Evolutionary conservation across 305 asterid species (phyloP), one percentile per base, ranked within the genome.

Genomic region (Fraxinus dipetala): DNA sequence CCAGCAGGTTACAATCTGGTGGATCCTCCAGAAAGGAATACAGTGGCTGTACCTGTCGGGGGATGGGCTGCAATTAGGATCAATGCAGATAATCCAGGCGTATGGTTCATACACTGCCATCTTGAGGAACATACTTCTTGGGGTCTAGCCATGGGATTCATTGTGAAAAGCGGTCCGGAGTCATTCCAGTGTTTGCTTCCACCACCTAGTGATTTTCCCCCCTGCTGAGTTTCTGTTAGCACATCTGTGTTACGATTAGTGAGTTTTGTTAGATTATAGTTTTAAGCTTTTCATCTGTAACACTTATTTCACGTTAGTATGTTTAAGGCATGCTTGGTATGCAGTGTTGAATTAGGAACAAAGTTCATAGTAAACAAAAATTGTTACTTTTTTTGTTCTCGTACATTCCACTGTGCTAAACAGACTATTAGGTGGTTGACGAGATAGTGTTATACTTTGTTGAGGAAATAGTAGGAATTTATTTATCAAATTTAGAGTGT

Each of bases 1-100:
- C 91, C 92, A 0, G 8, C 2, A 0, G 20, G 70, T 2, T 90
- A 91, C 78, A 92, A 94, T 77, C 87, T 94, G 6, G 89, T 89
- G 38, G 95, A 92, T 79, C 98, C 98, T 2, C 92, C 96, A 13
- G 96, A 92, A 89, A 92, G 97, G 85, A 92, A 94, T 85, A 94
- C 97, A 40, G 94, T 94, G 85, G 96, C 90, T 0, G 98, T 94
- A 14, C 97, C 98, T 32, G 54, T 85, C 28, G 96, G 95, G 13
- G 98, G 98, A 77, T 94, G 97, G 97, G 94, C 96, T 7, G 97
- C 94, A 14, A 84, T 92, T 8, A 84, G 97, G 18, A 72, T 94
- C 3, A 78, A 73, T 30, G 87, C 97, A 0, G 92, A 92, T 79
- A 94, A 94, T 84, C 97, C 97, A 0, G 98, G 98, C 3, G 96